These are phyloP conservation scores for Petasospora fabianii DNA, from an alignment of 1,139 yeast genomes.

Conservation along the genomic window DNA sequence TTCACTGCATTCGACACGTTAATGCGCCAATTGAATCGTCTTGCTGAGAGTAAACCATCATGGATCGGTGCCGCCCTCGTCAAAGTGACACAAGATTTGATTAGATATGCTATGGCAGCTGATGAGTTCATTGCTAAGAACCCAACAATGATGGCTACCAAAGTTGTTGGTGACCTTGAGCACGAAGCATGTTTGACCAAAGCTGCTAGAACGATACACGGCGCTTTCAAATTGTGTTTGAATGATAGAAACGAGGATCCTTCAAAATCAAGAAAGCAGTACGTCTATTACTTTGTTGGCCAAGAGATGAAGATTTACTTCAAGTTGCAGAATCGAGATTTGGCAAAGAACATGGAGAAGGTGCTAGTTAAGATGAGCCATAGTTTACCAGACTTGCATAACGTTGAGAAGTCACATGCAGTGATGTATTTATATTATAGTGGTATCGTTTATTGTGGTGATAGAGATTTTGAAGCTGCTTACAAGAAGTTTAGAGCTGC, in stretches of 20 bases:
- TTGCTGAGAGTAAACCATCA: slow-evolving; percentile 56
- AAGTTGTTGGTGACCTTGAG: slow-evolving; percentile 23
- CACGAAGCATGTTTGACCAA: slow-evolving; percentile 38
- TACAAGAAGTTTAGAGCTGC: slow-evolving; percentile 49
- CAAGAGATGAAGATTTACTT: slow-evolving; percentile 72
- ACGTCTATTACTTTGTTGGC: slow-evolving; percentile 72
- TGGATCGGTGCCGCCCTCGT: slow-evolving; percentile 68
- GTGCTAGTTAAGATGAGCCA: slow-evolving; percentile 58
- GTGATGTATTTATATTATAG: slow-evolving; percentile 63
- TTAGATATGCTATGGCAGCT: slow-evolving; percentile 33
- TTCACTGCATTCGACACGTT: slow-evolving; percentile 42
- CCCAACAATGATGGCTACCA: slow-evolving; percentile 10
- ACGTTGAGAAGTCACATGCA: slow-evolving; percentile 48
- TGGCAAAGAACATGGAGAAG: slow-evolving; percentile 75
- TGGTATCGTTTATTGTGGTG: slow-evolving; percentile 60
- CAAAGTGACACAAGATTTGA: slow-evolving; percentile 52
- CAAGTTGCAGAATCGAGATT: slow-evolving; percentile 61
- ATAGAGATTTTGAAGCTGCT: slow-evolving; percentile 53
- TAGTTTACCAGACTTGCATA: slow-evolving; percentile 47
- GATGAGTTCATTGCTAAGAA: slow-evolving; percentile 23
- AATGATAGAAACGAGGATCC: slow-evolving; percentile 67
- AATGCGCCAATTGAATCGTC: slow-evolving; percentile 49
- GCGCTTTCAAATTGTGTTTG: slow-evolving; percentile 71
- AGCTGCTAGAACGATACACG: slow-evolving; percentile 62
- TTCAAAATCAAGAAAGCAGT: slow-evolving; percentile 50